phyloP scores from a whole-genome alignment of 1,284 basidiomycete species.

The Sporisorium exsertum region DNA sequence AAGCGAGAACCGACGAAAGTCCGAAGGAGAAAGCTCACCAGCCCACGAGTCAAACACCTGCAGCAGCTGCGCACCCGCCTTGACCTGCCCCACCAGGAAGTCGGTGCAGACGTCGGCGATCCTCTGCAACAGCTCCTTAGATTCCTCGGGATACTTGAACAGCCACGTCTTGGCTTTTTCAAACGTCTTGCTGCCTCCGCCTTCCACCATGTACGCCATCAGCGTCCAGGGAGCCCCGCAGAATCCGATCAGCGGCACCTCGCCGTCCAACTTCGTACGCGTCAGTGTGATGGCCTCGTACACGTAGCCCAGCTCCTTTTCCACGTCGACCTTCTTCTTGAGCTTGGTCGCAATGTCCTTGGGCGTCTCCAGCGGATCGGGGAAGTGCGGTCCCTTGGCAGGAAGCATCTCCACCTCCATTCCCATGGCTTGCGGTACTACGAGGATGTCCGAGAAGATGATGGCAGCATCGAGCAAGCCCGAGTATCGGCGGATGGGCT shows the following conservation, averaged over 20 bases:
- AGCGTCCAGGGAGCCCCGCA: constrained; percentile 69
- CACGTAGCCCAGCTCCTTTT: constrained; percentile 68
- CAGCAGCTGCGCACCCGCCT: constrained; percentile 65
- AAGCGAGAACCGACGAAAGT: constrained; percentile 67
- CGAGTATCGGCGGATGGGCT: constrained; percentile 66
- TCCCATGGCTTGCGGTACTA: constrained; percentile 69
- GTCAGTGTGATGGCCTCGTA: constrained; percentile 66
- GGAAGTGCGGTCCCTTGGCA: constrained; percentile 66
- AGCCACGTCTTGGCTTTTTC: constrained; percentile 69
- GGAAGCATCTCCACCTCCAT: constrained; percentile 68
- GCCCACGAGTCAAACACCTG: constrained; percentile 70
- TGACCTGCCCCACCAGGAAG: constrained; percentile 67
- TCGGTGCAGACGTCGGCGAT: constrained; percentile 66
- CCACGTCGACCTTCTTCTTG: constrained; percentile 65
- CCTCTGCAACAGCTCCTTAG: constrained; percentile 62
- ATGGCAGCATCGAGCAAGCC: constrained; percentile 68
- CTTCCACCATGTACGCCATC: constrained; percentile 70
- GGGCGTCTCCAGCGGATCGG: constrained; percentile 62
- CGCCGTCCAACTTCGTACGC: constrained; percentile 62
- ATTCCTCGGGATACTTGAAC: constrained; percentile 66
- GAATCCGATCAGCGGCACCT: constrained; percentile 69
- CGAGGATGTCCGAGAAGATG: constrained; percentile 69
- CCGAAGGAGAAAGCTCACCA: constrained; percentile 67
- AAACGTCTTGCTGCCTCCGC: constrained; percentile 66
- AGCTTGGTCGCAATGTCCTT: constrained; percentile 61